Evolutionary conservation across 2,329 filamentous ascomycete genomes (phyloP), one percentile per base, ranked within the genome.

Genomic region (Gaeumannomyces tritici): DNA sequence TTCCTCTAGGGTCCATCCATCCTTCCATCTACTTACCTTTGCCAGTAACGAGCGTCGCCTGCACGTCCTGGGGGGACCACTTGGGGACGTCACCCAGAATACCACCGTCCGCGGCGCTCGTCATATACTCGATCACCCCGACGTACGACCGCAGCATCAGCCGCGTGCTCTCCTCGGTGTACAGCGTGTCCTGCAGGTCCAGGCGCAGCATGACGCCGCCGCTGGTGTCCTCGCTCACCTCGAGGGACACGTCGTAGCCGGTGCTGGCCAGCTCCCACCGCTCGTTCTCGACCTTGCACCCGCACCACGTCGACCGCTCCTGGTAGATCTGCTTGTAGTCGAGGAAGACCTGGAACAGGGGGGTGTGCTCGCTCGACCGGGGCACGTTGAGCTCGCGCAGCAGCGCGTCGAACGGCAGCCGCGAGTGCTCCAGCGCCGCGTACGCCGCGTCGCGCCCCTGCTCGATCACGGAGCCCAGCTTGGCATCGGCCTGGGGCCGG

Each of bases 351-450:
- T 85, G 82, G 71, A 83, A 83, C 0, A 84, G 47, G 0, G 82
- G 81, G 31, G 65, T 75, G 61, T 77, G 65, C 0, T 70, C 64
- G 0, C 74, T 62, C 0, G 78, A 77, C 1, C 80, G 70, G 0
- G 72, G 64, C 0, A 79, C 71, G 4, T 72, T 68, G 1, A 84
- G 69, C 31, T 79, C 70, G 0, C 76, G 67, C 0, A 85, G 69
- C 0, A 85, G 65, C 0, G 78, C 70, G 57, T 83, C 77, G 61
- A 83, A 81, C 0, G 82, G 83, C 5, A 83, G 61, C 0, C 64
- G 47, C 0, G 80, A 80, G 65, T 82, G 69, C 0, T 63, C 65
- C 0, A 83, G 69, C 0, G 77, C 80, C 0, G 57, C 62, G 28
- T 77, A 73, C 2, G 26, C 69, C 64, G 62, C 68, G 67, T 68